Evolutionary conservation across 73 alveolate species (phyloP).

Genomic region (Tetrahymena thermophila): DNA sequence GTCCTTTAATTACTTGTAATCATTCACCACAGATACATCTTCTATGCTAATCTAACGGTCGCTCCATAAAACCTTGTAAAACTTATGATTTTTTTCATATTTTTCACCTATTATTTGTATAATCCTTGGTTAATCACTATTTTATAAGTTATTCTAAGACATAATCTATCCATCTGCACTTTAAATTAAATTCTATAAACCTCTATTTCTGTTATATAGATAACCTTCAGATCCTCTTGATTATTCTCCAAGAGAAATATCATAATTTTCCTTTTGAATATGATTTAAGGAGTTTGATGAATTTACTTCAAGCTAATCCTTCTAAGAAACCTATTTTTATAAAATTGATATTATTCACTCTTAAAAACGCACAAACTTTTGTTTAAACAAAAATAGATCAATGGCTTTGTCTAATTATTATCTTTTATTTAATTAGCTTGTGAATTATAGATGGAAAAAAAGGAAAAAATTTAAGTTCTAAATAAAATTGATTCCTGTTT

Average conservation of each 20-base stretch:
- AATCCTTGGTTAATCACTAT: background rate
- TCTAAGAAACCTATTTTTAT: background rate
- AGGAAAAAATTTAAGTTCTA: too few species aligned
- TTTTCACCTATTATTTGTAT: background rate
- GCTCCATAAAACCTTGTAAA: background rate
- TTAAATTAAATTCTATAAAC: background rate
- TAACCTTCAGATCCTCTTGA: background rate
- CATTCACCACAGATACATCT: background rate
- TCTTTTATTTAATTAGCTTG: too few species aligned
- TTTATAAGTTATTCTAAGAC: background rate
- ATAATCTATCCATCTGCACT: background rate
- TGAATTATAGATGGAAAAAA: too few species aligned
- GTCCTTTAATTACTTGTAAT: background rate
- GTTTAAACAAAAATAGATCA: too few species aligned
- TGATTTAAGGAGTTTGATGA: background rate
- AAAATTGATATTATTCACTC: too few species aligned
- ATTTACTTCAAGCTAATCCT: background rate
- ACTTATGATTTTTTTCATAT: background rate
- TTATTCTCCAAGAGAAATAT: background rate
- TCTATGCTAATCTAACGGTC: background rate
- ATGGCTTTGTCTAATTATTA: too few species aligned
- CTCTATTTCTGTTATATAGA: background rate
- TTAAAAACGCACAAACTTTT: too few species aligned
- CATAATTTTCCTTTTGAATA: background rate
- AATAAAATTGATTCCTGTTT: too few species aligned